Evolutionary conservation across 352 stramenopile genomes (phyloP).

Genomic region (Pythium utonaiense): DNA sequence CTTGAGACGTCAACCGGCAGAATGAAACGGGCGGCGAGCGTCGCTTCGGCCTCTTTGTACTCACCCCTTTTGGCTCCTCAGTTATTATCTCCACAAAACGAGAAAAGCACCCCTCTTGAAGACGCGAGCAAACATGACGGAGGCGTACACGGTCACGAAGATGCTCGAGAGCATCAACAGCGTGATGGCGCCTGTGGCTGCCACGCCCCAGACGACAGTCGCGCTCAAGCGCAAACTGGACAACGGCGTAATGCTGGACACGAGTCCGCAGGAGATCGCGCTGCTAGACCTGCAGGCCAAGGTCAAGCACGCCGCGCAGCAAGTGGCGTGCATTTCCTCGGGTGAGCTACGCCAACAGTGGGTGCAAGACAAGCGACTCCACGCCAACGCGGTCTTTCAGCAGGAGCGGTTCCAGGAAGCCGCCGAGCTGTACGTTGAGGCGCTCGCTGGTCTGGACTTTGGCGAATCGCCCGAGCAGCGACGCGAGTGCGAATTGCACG

Average conservation of each 20-base stretch:
- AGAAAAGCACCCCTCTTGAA: no score
- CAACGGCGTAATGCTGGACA: slow-evolving; percentile 82
- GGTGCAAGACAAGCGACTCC: slow-evolving; percentile 35
- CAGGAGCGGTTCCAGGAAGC: slow-evolving; percentile 39
- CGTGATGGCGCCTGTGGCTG: slow-evolving; percentile 63
- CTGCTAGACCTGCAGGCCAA: slow-evolving; percentile 73
- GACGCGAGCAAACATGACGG: slow-evolving; percentile 22
- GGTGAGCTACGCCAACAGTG: slow-evolving; percentile 40
- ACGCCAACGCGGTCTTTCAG: slow-evolving; percentile 57
- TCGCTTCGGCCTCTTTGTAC: not conserved
- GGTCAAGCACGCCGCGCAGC: slow-evolving; percentile 65
- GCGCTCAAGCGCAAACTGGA: slow-evolving; percentile 69
- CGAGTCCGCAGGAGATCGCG: slow-evolving; percentile 64
- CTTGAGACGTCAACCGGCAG: not conserved
- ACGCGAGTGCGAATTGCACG: slow-evolving; percentile 35
- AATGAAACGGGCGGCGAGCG: not conserved
- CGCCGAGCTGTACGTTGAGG: slow-evolving; percentile 65
- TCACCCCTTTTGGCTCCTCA: not conserved
- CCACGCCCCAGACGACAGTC: slow-evolving; percentile 40
- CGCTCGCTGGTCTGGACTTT: slow-evolving; percentile 68
- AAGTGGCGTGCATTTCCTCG: slow-evolving; percentile 36
- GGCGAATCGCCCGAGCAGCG: slow-evolving; percentile 33
- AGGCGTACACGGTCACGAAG: slow-evolving; percentile 82
- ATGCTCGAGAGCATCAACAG: slow-evolving; percentile 83
- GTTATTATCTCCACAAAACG: not conserved